These are phyloP conservation scores for Mucor piriformis DNA, from an alignment of 371 early-diverging fungal genomes.

Conservation along the genomic window DNA sequence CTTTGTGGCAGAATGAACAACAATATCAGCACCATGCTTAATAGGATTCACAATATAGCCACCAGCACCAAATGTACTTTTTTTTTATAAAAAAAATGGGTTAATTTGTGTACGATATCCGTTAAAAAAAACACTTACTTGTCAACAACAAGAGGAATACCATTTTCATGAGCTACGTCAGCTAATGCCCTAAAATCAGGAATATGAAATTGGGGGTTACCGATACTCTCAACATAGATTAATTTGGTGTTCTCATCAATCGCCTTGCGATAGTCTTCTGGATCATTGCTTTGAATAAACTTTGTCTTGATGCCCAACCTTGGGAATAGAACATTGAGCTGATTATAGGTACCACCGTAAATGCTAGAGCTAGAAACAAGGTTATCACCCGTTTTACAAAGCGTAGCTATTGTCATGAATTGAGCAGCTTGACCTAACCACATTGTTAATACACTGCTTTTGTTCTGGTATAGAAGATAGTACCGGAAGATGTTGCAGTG, in stretches of 20 bases:
- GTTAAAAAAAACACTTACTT: slow-evolving; percentile 54
- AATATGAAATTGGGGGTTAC: slow-evolving; percentile 84
- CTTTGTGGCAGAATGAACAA: slow-evolving; percentile 88
- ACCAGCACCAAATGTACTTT: slow-evolving; percentile 84
- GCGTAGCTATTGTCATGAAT: slow-evolving; percentile 74
- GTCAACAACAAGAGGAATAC: slow-evolving; percentile 88
- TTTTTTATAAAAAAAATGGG: no score
- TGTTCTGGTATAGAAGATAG: neutral
- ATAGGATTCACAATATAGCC: slow-evolving; percentile 85
- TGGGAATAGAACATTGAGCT: slow-evolving; percentile 81
- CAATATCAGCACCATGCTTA: slow-evolving; percentile 92
- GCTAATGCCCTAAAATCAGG: slow-evolving; percentile 84
- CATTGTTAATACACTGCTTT: neutral
- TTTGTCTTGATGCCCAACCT: slow-evolving; percentile 78
- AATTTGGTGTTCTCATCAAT: slow-evolving; percentile 89
- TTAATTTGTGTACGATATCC: no score
- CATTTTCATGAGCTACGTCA: slow-evolving; percentile 77
- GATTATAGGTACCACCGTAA: slow-evolving; percentile 91
- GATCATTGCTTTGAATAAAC: slow-evolving; percentile 73
- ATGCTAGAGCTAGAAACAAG: slow-evolving; percentile 76
- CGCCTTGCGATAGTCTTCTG: slow-evolving; percentile 58
- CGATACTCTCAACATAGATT: slow-evolving; percentile 85
- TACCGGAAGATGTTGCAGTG: slow-evolving; percentile 54
- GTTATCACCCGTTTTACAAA: slow-evolving; percentile 80
- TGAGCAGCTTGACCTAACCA: slow-evolving; percentile 74